phyloP scores from a whole-genome alignment of 441 rosid species.

The Syzygium syzygioides region DNA sequence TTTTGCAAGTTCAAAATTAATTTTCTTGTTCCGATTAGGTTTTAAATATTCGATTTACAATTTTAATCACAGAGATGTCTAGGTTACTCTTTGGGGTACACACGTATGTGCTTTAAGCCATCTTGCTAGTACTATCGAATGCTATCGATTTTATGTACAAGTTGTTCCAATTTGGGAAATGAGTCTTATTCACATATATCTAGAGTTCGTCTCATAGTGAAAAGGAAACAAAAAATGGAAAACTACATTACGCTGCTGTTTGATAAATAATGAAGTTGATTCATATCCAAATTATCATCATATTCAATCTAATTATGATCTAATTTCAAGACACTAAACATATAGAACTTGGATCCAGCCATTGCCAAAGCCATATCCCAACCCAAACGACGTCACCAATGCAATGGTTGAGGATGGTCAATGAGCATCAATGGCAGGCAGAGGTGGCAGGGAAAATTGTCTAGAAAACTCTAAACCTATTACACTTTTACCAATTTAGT shows the following conservation, averaged over 20 bases:
- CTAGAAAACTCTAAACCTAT: no score
- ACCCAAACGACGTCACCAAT: not conserved
- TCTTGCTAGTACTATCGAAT: not conserved
- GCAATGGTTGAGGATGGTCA: not conserved
- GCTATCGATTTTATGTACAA: not conserved
- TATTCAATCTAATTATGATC: not conserved
- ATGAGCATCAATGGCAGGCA: not conserved
- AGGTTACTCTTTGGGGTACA: not conserved
- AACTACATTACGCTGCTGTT: not conserved
- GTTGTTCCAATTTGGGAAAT: not conserved
- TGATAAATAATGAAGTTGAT: not conserved
- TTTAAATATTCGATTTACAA: not conserved
- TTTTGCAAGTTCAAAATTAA: not conserved
- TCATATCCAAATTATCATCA: not conserved
- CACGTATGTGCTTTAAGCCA: not conserved
- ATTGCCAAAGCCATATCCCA: not conserved
- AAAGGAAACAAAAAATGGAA: not conserved
- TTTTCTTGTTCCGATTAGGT: not conserved
- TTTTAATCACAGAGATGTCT: not conserved
- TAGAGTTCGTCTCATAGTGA: fast-evolving
- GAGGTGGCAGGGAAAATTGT: not conserved
- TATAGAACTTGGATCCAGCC: not conserved
- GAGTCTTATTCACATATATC: not conserved
- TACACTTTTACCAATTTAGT: no score
- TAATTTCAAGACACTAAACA: not conserved